Percentiles rank a stretch among this genome's conserved stretches.
phyloP scores from a whole-genome alignment of 306 rosid genomes.

The Vigna radiata region DNA sequence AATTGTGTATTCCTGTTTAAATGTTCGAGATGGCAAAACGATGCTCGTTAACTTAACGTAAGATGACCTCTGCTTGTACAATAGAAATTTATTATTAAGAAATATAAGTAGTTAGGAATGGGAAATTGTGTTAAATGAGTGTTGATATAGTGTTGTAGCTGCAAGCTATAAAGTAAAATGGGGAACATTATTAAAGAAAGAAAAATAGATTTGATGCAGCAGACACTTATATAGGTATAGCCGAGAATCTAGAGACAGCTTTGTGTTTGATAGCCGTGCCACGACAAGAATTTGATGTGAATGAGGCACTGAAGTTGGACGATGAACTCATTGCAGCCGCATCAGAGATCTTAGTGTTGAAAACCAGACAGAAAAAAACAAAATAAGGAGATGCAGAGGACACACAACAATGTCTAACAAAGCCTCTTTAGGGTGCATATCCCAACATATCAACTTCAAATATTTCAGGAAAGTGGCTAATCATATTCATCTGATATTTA shows the following conservation, averaged over 20 bases:
- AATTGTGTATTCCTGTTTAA: too few species aligned
- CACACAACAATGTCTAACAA: slow-evolving; percentile 48
- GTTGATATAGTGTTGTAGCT: too few species aligned
- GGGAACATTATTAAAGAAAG: not conserved
- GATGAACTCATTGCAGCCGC: slow-evolving; percentile 4
- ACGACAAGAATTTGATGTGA: slow-evolving; percentile 52
- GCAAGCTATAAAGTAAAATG: not conserved
- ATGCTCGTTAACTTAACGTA: too few species aligned
- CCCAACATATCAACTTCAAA: not conserved
- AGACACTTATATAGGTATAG: slow-evolving; percentile 17
- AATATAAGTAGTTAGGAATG: too few species aligned
- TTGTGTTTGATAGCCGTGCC: slow-evolving; percentile 37
- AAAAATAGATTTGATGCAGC: not conserved
- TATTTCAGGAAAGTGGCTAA: too few species aligned
- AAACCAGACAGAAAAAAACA: slow-evolving; percentile 34
- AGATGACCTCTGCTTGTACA: too few species aligned
- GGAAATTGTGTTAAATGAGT: too few species aligned
- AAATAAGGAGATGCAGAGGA: slow-evolving; percentile 19
- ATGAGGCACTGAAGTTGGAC: slow-evolving; percentile 40
- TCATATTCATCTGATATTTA: too few species aligned
- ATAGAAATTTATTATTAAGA: too few species aligned
- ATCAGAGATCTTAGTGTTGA: slow-evolving; percentile 6
- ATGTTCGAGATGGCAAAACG: too few species aligned
- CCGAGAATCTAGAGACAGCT: slow-evolving; percentile 43
- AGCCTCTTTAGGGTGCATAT: slow-evolving; percentile 10